Evolutionary conservation across 2,329 filamentous ascomycete genomes (phyloP).

Genomic region (Pseudocercospora ulei): DNA sequence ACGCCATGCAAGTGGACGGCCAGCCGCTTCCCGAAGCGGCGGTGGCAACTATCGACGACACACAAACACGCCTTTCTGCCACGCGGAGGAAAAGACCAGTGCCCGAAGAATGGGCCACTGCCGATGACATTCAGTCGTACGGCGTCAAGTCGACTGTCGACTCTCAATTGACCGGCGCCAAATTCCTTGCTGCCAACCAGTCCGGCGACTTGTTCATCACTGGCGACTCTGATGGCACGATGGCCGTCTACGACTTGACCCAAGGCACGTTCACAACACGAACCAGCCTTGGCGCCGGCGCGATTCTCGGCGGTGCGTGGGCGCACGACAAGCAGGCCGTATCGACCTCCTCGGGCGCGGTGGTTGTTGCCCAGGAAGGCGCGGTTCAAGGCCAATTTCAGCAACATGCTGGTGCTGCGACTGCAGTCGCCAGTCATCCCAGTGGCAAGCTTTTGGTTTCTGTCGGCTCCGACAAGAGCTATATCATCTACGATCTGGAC

Average conservation of each 20-base stretch:
- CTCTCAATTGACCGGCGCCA: conserved; percentile 51
- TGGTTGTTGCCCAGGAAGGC: conserved; percentile 70
- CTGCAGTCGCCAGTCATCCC: conserved; percentile 69
- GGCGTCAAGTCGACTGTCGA: conserved; percentile 47
- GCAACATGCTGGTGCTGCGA: conserved; percentile 76
- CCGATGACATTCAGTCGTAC: conserved; percentile 58
- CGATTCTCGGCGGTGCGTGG: conserved; percentile 60
- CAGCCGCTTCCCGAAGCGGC: conserved; percentile 65
- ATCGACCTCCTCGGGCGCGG: conserved; percentile 61
- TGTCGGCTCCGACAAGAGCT: conserved; percentile 82
- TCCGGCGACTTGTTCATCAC: conserved; percentile 59
- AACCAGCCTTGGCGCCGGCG: conserved; percentile 53
- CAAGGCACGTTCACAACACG: conserved; percentile 64
- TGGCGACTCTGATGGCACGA: conserved; percentile 63
- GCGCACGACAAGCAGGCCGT: conserved; percentile 59
- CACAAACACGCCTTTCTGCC: conserved; percentile 73
- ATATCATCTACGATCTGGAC: conserved; percentile 74
- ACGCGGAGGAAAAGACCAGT: conserved; percentile 81
- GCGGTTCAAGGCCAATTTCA: conserved; percentile 58
- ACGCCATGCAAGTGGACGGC: conserved; percentile 87
- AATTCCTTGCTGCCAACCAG: conserved; percentile 49
- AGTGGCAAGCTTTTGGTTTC: conserved; percentile 75
- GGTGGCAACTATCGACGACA: conserved; percentile 63
- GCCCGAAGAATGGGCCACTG: conserved; percentile 73
- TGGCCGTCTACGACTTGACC: conserved; percentile 68